phyloP scores from a whole-genome alignment of 129 eudicot species.

The Flaveria bidentis region DNA sequence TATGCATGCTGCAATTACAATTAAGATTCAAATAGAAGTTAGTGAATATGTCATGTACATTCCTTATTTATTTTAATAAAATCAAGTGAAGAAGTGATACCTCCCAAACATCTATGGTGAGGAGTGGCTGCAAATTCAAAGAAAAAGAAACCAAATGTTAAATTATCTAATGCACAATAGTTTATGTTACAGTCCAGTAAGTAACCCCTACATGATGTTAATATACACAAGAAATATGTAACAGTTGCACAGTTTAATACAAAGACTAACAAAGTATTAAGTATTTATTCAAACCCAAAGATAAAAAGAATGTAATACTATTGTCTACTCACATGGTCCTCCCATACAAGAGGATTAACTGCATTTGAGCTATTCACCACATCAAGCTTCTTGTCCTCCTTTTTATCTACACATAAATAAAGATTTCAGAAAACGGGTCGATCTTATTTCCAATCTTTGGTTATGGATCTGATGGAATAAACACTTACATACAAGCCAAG shows the following conservation, averaged over 20 bases:
- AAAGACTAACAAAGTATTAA: neutral
- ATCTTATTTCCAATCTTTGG: neutral
- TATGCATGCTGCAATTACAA: slow-evolving; percentile 80
- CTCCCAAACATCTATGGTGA: slow-evolving; percentile 98
- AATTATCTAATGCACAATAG: too few relatives aligned
- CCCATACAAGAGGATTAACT: slow-evolving; percentile 93
- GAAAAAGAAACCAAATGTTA: slow-evolving; percentile 8
- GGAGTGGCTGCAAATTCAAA: slow-evolving; percentile 77
- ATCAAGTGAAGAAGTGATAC: slow-evolving; percentile 38
- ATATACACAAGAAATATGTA: too few relatives aligned
- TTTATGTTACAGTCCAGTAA: too few relatives aligned
- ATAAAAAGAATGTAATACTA: neutral
- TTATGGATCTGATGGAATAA: neutral
- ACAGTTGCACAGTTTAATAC: neutral
- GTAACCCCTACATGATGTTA: too few relatives aligned
- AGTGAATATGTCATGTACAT: slow-evolving; percentile 20
- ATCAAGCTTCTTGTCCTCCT: slow-evolving; percentile 87
- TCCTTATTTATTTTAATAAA: neutral
- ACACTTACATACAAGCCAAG: slow-evolving; percentile 93
- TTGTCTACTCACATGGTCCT: slow-evolving; percentile 68
- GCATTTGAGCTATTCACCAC: slow-evolving; percentile 97
- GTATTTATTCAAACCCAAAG: neutral
- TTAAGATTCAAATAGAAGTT: slow-evolving; percentile 1
- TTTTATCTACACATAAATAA: slow-evolving; percentile 58
- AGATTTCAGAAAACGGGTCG: slow-evolving; percentile 7